Percentiles rank a stretch among this genome's conserved stretches.
phyloP scores from a whole-genome alignment of 495 filamentous ascomycete genomes.

The Paragyromitra xinjiangensis region DNA sequence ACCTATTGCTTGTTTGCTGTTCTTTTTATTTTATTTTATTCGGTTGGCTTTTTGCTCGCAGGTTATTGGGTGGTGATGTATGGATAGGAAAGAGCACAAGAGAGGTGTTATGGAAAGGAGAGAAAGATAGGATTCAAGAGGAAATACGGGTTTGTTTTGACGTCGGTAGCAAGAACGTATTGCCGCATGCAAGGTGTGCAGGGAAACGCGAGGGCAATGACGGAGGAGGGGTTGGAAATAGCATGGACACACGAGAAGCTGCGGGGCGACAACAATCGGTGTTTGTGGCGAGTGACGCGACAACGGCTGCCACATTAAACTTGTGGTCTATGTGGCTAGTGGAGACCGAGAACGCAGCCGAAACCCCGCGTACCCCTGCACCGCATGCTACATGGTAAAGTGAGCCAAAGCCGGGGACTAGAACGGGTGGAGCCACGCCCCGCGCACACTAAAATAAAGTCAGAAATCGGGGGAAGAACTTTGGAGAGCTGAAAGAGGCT shows the following conservation, averaged over 20 bases:
- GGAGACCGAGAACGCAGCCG: not conserved
- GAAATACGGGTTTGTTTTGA: constrained; percentile 1
- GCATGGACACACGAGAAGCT: constrained; percentile 8
- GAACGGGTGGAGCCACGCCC: constrained; percentile 37
- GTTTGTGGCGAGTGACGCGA: constrained; percentile 45
- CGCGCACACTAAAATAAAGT: constrained; percentile 26
- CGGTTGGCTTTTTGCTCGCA: not conserved
- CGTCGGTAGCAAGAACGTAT: constrained; percentile 26
- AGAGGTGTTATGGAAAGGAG: constrained; percentile 6
- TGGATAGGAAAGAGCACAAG: not conserved
- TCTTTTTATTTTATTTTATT: constrained; percentile 1
- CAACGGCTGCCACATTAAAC: constrained; percentile 21
- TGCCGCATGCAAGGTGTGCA: constrained; percentile 40
- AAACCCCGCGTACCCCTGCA: constrained; percentile 17
- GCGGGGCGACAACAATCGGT: constrained; percentile 46
- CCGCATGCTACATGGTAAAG: constrained; percentile 14
- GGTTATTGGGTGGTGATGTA: constrained; percentile 10
- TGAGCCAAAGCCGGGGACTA: constrained; percentile 31
- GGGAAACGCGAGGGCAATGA: constrained; percentile 49
- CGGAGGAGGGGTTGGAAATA: constrained; percentile 45
- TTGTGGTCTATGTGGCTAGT: constrained; percentile 29
- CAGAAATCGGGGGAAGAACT: constrained; percentile 22
- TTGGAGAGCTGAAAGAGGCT: constrained; percentile 7
- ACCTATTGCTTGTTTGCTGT: constrained; percentile 27
- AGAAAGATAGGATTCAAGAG: not conserved